Conservation (phyloP, 2,329 filamentous ascomycete genomes). For the Aspergillus chevalieri region DNA sequence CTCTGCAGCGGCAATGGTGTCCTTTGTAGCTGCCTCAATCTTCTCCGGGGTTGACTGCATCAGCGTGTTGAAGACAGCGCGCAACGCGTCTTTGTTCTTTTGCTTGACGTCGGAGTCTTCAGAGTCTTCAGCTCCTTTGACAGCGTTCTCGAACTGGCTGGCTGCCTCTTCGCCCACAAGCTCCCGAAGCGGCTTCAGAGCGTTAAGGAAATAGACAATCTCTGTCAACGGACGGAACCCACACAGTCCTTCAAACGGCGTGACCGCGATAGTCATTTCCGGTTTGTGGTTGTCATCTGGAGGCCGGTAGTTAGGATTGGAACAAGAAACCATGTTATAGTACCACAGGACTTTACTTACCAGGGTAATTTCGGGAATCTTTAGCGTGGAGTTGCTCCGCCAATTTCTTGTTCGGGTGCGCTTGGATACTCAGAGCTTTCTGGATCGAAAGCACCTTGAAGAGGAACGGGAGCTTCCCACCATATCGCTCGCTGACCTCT, state of each 20-base stretch:
- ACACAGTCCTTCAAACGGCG: conserved; percentile 90
- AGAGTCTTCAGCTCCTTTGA: conserved; percentile 52
- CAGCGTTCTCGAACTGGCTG: conserved; percentile 52
- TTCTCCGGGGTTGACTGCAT: conserved; percentile 70
- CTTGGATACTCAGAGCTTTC: conserved; percentile 95
- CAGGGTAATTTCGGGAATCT: conserved; percentile 88
- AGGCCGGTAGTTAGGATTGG: conserved; percentile 3
- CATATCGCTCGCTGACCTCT: conserved; percentile 68
- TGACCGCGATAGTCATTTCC: conserved; percentile 98
- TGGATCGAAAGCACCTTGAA: conserved; percentile 97
- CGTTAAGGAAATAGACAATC: conserved; percentile 75
- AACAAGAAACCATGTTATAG: too few species aligned
- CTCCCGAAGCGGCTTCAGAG: conserved; percentile 56
- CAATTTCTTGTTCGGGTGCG: conserved; percentile 91
- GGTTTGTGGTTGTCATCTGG: conserved; percentile 97
- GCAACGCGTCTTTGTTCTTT: conserved; percentile 71
- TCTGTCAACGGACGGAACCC: conserved; percentile 86
- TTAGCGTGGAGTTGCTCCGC: conserved; percentile 80
- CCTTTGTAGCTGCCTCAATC: conserved; percentile 58
- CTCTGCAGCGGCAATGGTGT: conserved; percentile 65
- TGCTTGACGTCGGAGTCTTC: conserved; percentile 40
- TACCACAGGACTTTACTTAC: conserved; percentile 23
- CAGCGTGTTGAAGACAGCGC: conserved; percentile 67
- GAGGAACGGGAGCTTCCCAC: conserved; percentile 80
- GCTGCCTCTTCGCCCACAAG: conserved; percentile 53